A percentile compares a stretch with the other conserved stretches of the same genome.
These are phyloP conservation scores for Moricandia arvensis DNA, from an alignment of 345 rosid species.

Conservation along the genomic window DNA sequence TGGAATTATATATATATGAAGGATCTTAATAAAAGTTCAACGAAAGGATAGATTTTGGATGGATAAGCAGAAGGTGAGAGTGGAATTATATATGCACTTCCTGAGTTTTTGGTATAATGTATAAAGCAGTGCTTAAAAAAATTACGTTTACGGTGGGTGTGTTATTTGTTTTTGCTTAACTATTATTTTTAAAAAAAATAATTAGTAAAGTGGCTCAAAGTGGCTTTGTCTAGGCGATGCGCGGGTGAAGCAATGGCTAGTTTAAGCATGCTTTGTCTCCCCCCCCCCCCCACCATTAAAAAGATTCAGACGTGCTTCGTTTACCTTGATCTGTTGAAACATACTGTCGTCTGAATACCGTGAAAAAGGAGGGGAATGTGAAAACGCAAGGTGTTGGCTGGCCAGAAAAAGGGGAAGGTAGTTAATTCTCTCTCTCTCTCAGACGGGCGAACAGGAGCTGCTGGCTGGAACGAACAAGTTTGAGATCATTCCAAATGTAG, in stretches of 20 bases:
- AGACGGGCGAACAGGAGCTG: no score
- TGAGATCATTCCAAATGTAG: no score
- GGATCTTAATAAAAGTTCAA: constrained; percentile 12
- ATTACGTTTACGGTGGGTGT: background rate
- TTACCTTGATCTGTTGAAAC: constrained; percentile 10
- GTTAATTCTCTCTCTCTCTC: no score
- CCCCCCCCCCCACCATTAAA: background rate
- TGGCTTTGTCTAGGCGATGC: constrained; percentile 38
- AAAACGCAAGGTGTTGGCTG: constrained; percentile 14
- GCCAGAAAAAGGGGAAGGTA: no score
- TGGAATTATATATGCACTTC: constrained; percentile 8
- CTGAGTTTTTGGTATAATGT: background rate
- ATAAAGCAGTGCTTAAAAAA: background rate
- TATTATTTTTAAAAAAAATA: no score
- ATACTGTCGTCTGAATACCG: background rate
- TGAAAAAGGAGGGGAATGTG: background rate
- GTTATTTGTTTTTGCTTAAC: background rate
- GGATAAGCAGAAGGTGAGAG: constrained; percentile 5
- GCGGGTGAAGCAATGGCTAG: constrained; percentile 30
- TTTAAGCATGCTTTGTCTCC: constrained; percentile 25
- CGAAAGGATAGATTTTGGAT: background rate
- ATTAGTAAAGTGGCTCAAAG: constrained; percentile 18
- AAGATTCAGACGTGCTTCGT: constrained; percentile 5
- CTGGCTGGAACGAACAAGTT: no score
- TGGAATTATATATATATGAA: constrained; percentile 14